Evolutionary conservation across 345 rosid species (phyloP).

Genomic region (Salix koriyanagi): DNA sequence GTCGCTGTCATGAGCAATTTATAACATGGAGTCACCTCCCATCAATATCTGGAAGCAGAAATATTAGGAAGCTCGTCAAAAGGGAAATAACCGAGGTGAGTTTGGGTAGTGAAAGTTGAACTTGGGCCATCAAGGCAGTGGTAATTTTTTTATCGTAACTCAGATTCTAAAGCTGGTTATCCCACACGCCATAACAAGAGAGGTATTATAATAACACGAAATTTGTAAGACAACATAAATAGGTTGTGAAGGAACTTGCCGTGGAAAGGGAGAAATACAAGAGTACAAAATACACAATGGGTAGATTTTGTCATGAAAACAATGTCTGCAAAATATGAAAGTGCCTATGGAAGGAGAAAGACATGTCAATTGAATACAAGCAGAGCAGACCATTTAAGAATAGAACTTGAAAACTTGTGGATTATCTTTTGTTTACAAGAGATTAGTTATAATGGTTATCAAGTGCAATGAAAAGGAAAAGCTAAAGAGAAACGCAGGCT

Average conservation of each 20-base stretch:
- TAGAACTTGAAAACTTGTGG: background rate
- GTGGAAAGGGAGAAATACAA: background rate
- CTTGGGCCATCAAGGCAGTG: background rate
- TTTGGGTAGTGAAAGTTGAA: background rate
- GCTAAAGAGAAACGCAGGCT: background rate
- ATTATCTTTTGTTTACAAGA: background rate
- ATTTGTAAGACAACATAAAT: background rate
- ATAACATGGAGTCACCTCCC: constrained; percentile 33
- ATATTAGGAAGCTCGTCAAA: constrained; percentile 7
- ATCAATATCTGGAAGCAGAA: constrained; percentile 36
- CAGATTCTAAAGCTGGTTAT: background rate
- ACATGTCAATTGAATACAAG: background rate
- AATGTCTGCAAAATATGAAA: background rate
- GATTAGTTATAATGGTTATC: background rate
- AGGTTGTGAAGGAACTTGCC: background rate
- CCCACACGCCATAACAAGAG: background rate
- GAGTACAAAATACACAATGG: background rate
- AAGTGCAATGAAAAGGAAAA: background rate
- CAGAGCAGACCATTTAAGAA: background rate
- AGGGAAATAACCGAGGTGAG: background rate
- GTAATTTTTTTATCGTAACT: background rate
- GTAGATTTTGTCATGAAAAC: background rate
- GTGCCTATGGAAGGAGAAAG: background rate
- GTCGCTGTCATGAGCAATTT: constrained; percentile 18
- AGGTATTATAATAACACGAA: background rate